These are phyloP conservation scores for Xylariaceae sp. DNA, from an alignment of 2,329 filamentous ascomycete genomes.

Conservation along the genomic window DNA sequence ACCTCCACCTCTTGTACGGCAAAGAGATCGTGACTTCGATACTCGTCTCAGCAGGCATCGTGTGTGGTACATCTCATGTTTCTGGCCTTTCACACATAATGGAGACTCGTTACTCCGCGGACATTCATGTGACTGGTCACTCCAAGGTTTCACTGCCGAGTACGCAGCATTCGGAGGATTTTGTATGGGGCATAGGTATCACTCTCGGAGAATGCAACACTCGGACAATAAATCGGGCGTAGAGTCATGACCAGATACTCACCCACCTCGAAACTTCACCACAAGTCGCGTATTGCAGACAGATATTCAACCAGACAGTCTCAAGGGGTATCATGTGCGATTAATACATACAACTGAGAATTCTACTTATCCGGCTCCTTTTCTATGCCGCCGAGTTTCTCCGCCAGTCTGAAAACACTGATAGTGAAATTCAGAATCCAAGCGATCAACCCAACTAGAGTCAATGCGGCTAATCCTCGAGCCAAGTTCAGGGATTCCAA, in stretches of 20 bases:
- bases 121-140: not conserved
- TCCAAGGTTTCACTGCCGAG: not conserved
- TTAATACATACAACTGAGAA: slow-evolving; percentile 8
- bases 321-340: slow-evolving; percentile 19
- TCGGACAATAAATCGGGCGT: not conserved
- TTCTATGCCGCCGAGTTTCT: slow-evolving; percentile 51
- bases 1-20: too few species aligned
- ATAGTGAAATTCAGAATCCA: slow-evolving; percentile 89
- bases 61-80: not conserved
- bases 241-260: too few species aligned
- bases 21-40: not conserved
- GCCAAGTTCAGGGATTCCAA: slow-evolving; percentile 53
- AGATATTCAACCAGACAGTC: not conserved
- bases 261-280: not conserved
- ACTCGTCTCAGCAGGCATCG: too few species aligned
- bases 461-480: slow-evolving; percentile 68
- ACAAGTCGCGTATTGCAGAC: not conserved
- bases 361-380: slow-evolving; percentile 39
- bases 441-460: slow-evolving; percentile 76
- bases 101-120: not conserved
- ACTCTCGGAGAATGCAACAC: not conserved
- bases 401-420: slow-evolving; percentile 68
- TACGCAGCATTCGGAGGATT: not conserved
- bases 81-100: not conserved
- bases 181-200: not conserved